phyloP scores from a whole-genome alignment of 306 rosid genomes.

The Abrus precatorius region DNA sequence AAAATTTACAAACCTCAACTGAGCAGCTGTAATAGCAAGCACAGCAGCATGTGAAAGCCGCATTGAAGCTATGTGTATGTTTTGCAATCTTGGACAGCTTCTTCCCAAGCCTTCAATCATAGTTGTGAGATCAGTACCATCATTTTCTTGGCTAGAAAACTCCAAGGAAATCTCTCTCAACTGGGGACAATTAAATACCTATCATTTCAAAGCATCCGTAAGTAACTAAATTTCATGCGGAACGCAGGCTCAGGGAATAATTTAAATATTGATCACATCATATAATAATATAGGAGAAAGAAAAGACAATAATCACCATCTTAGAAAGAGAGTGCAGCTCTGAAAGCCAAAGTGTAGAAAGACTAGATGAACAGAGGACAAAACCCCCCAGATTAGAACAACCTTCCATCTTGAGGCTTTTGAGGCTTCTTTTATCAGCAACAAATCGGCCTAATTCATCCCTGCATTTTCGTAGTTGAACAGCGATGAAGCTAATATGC shows the following conservation, averaged over 20 bases:
- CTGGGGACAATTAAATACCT: slow-evolving; percentile 92
- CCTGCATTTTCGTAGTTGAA: slow-evolving; percentile 58
- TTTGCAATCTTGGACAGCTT: slow-evolving; percentile 82
- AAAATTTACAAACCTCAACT: slow-evolving; percentile 72
- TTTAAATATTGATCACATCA: slow-evolving; percentile 2
- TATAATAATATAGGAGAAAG: slow-evolving; percentile 1
- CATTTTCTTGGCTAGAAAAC: slow-evolving; percentile 77
- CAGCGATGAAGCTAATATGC: slow-evolving; percentile 38
- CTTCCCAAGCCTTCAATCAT: slow-evolving; percentile 78
- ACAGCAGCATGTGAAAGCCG: slow-evolving; percentile 87
- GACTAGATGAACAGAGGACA: slow-evolving; percentile 80
- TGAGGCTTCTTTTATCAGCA: slow-evolving; percentile 81
- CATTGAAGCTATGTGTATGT: slow-evolving; percentile 88
- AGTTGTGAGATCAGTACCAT: slow-evolving; percentile 71
- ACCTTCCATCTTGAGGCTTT: slow-evolving; percentile 90
- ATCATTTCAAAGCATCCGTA: slow-evolving; percentile 36
- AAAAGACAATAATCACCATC: slow-evolving; percentile 69
- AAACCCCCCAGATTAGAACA: slow-evolving; percentile 84
- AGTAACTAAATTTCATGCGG: slow-evolving; percentile 34
- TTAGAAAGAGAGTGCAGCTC: slow-evolving; percentile 81
- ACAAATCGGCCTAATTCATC: slow-evolving; percentile 91
- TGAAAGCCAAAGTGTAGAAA: slow-evolving; percentile 92
- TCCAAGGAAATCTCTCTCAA: slow-evolving; percentile 89
- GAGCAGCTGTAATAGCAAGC: slow-evolving; percentile 89
- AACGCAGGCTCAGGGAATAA: neutral